Evolutionary conservation across 1,284 basidiomycete species (phyloP), one percentile per base, ranked within the genome.

Genomic region (Fomitopsis palustris): DNA sequence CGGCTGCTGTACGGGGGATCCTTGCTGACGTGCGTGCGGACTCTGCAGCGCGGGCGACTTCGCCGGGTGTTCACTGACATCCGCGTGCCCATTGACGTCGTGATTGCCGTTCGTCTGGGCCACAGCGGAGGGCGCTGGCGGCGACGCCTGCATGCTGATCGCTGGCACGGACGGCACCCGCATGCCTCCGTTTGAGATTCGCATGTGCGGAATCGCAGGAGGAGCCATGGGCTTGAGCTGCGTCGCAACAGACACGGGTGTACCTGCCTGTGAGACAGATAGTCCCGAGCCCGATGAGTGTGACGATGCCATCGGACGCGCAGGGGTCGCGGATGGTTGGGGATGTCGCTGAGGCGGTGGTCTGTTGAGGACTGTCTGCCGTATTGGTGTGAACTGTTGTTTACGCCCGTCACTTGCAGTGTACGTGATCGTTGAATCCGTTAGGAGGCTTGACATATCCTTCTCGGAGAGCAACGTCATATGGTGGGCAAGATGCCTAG

Each of bases 401-500:
- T 69, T 74, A 55, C 72, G 75, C 29, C 76, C 79, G 56, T 82
- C 80, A 4, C 70, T 65, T 2, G 64, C 67, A 3, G 72, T 64
- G 1, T 78, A 65, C 25, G 73, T 68, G 27, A 85, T 65, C 0
- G 75, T 73, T 9, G 79, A 70, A 58, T 86, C 82, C 6, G 79
- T 81, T 9, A 69, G 68, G 14, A 86, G 69, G 38, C 68, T 62
- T 39, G 70, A 67, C 17, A 78, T 72, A 57, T 86, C 84, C 9
- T 74, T 66, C 25, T 82, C 80, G 3, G 68, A 72, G 29, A 84
- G 73, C 5, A 86, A 66, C 1, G 79, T 79, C 81, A 88, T 86
- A 14, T 78, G 75, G 47, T 86, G 77, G 17, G 79, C 77, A 49
- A 90, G 69, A 64, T 84, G 82, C 57, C 86, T 87, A 37, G n/a